Evolutionary conservation across 768 basidiomycete genomes (phyloP).

Genomic region (Xerocomellus dryophilus): DNA sequence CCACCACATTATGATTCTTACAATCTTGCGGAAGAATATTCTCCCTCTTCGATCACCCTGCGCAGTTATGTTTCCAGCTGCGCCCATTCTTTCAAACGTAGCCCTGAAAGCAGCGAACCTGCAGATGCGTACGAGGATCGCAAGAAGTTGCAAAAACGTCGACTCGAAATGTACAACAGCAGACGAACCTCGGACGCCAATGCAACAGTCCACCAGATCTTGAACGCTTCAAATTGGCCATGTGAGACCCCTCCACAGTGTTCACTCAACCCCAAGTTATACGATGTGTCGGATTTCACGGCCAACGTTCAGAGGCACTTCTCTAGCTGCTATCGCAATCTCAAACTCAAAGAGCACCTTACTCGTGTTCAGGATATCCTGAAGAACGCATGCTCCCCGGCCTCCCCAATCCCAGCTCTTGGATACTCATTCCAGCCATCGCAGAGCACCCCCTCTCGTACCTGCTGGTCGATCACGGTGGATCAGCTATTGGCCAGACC

Average conservation of each 20-base stretch:
- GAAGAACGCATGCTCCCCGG: background rate
- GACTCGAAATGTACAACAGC: background rate
- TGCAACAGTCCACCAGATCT: background rate
- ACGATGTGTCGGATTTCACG: slow-evolving; percentile 2
- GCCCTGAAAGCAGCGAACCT: slow-evolving; percentile 9
- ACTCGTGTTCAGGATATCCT: slow-evolving; percentile 8
- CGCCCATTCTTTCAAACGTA: slow-evolving; percentile 5
- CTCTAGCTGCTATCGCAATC: slow-evolving; percentile 14
- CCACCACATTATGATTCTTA: slow-evolving; percentile 20
- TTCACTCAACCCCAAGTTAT: background rate
- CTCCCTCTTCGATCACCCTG: slow-evolving; percentile 1
- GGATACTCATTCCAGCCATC: slow-evolving; percentile 10
- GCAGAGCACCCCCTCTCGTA: background rate
- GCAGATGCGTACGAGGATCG: background rate
- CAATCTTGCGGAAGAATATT: slow-evolving; percentile 7
- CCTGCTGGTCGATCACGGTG: background rate
- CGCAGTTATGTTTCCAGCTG: background rate
- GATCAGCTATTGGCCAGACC: slow-evolving; percentile 8
- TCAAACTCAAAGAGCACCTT: slow-evolving; percentile 15
- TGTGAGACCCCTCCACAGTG: slow-evolving; percentile 9
- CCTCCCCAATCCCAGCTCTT: background rate
- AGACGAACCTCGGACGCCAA: slow-evolving; percentile 5
- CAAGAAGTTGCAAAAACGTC: slow-evolving; percentile 1
- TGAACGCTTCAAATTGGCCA: slow-evolving; percentile 14
- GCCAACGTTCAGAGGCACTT: slow-evolving; percentile 5